Evolutionary conservation across 768 basidiomycete species (phyloP), one percentile per base, ranked within the genome.

Genomic region (Tricholoma furcatifolium): DNA sequence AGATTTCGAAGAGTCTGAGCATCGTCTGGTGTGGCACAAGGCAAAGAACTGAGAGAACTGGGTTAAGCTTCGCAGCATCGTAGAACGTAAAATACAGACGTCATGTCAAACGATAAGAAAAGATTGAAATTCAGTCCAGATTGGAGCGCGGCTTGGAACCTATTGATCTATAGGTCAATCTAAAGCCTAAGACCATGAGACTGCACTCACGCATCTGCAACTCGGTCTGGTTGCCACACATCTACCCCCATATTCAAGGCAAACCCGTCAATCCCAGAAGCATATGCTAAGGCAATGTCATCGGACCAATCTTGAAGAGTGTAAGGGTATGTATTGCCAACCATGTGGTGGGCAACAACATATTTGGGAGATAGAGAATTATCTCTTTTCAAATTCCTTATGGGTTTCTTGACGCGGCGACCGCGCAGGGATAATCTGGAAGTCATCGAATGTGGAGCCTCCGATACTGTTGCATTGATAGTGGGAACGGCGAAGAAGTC

Each of bases 201-300:
- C 21, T 24, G 55, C 15, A 72, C 74, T 67, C 68, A 91, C 73
- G 88, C 89, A 51, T 83, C 78, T 34, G 78, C 74, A 8, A 91
- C 80, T 47, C 82, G 80, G 40, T 69, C 70, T 34, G 77, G 71
- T 59, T 89, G 79, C 85, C 86, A 91, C 38, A 65, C 56, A 60
- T 88, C 85, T 0, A 58, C 61, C 20, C 89, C 89, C 41, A 85
- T 74, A 62, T 91, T 91, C 50, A 92, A 73, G 1, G 85, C 85
- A 65, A 87, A 88, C 1, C 74, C 86, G 54, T 88, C 86, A 57
- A 88, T 79, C 14, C 84, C 84, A 51, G 74, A 77, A 5, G 73
- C 64, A 51, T 79, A 69, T 0, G 88, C 88, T 14, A 83, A 75
- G 3, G 57, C 24, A 20, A 88, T 80, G 60, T 88, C 78, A 46